A percentile compares a stretch with the other conserved stretches of the same genome.
Conservation (phyloP, 345 rosid genomes). For the Pugionium dolabratum region DNA sequence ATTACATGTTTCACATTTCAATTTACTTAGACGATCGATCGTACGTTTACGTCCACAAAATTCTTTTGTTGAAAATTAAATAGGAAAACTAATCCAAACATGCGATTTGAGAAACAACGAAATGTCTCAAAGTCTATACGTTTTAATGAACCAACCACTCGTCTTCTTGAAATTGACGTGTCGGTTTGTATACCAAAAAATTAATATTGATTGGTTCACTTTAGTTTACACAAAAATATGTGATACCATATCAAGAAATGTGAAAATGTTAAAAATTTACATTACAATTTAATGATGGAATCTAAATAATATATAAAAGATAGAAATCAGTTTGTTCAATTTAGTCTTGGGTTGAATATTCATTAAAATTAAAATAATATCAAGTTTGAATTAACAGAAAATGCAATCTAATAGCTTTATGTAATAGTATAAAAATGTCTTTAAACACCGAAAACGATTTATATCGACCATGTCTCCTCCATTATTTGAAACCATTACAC, state of each 20-base stretch:
- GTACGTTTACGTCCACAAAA: too few relatives aligned
- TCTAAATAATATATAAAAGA: too few relatives aligned
- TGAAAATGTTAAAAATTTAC: not conserved
- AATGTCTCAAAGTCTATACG: conserved; percentile 17
- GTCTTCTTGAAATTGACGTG: conserved; percentile 15
- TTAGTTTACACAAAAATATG: conserved; percentile 11
- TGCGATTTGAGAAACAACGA: conserved; percentile 19
- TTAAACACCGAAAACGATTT: conserved; percentile 26
- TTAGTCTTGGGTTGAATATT: too few relatives aligned
- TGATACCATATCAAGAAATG: conserved; percentile 18
- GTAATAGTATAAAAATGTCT: conserved; percentile 7
- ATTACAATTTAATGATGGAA: too few relatives aligned
- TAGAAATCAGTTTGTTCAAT: too few relatives aligned
- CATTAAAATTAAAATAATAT: too few relatives aligned
- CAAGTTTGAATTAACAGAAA: too few relatives aligned
- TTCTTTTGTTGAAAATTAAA: not conserved
- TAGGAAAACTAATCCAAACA: conserved; percentile 13
- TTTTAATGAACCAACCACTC: conserved; percentile 35
- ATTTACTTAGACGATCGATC: too few relatives aligned
- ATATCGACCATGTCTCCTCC: conserved; percentile 38
- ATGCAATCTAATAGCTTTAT: conserved; percentile 26
- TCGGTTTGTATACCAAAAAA: not conserved
- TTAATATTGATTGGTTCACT: conserved; percentile 20
- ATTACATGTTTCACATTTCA: too few relatives aligned
- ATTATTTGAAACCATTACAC: conserved; percentile 25